These are phyloP conservation scores for Echeveria elegans DNA, from an alignment of 164 flowering plant genomes.

Conservation along the genomic window DNA sequence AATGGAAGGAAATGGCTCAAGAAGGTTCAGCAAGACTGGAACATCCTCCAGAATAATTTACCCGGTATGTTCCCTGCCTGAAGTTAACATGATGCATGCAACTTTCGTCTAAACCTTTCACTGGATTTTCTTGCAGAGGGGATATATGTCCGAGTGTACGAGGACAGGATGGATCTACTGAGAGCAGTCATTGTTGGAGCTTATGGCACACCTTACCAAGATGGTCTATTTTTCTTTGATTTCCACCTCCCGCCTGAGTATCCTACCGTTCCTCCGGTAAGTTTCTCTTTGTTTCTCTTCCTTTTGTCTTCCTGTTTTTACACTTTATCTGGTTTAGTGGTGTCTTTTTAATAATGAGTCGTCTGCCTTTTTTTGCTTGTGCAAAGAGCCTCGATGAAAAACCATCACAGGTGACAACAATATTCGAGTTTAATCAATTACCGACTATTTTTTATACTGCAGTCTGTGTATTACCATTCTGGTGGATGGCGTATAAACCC, in stretches of 20 bases:
- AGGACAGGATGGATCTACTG: slow-evolving; percentile 95
- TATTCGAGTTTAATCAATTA: neutral
- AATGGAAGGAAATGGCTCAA: slow-evolving; percentile 82
- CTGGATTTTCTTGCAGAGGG: slow-evolving; percentile 42
- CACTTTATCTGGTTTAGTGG: neutral
- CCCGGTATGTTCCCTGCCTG: slow-evolving; percentile 44
- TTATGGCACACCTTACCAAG: slow-evolving; percentile 98
- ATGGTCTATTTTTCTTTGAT: slow-evolving; percentile 98
- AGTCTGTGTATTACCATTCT: slow-evolving; percentile 97
- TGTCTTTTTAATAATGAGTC: neutral
- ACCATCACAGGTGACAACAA: too few relatives aligned
- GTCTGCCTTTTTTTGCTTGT: too few relatives aligned
- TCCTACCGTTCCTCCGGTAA: slow-evolving; percentile 92
- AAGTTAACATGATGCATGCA: neutral
- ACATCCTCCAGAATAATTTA: slow-evolving; percentile 85
- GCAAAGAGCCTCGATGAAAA: too few relatives aligned
- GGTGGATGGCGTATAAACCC: slow-evolving; percentile 99
- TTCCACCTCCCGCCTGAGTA: slow-evolving; percentile 94
- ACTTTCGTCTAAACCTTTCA: neutral
- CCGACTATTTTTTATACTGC: slow-evolving; percentile 24
- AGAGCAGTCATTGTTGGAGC: slow-evolving; percentile 95
- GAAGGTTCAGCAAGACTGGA: slow-evolving; percentile 98
- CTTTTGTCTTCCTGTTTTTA: neutral
- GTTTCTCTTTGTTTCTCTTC: slow-evolving; percentile 19
- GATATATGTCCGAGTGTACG: slow-evolving; percentile 86